These are phyloP conservation scores for Cutaneotrichosporon cavernicola DNA, from an alignment of 1,284 basidiomycete genomes.

Conservation along the genomic window DNA sequence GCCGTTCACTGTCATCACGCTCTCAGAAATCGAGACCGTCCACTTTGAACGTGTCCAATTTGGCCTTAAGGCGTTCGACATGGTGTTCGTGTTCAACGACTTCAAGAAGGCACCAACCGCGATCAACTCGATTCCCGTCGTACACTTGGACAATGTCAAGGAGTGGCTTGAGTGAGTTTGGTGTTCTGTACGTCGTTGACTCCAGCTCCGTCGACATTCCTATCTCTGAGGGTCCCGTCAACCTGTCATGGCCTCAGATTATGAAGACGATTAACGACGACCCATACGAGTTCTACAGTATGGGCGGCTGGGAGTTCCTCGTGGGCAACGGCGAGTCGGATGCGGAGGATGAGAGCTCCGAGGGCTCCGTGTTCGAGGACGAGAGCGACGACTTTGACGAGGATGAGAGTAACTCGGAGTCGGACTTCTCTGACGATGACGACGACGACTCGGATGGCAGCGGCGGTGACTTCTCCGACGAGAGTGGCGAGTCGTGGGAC, in stretches of 20 bases:
- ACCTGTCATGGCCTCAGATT: slow-evolving; percentile 96
- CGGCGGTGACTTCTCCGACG: slow-evolving; percentile 39
- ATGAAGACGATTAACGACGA: slow-evolving; percentile 97
- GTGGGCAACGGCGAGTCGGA: slow-evolving; percentile 66
- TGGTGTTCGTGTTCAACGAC: slow-evolving; percentile 95
- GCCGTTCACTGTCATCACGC: slow-evolving; percentile 93
- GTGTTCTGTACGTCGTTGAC: slow-evolving; percentile 14
- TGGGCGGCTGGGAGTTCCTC: slow-evolving; percentile 94
- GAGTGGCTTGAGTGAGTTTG: slow-evolving; percentile 90
- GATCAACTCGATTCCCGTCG: slow-evolving; percentile 91
- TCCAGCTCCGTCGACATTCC: slow-evolving; percentile 90
- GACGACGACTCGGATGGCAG: slow-evolving; percentile 59
- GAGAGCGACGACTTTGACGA: slow-evolving; percentile 49
- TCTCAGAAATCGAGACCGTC: slow-evolving; percentile 92
- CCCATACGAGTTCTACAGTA: slow-evolving; percentile 92
- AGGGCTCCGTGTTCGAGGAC: slow-evolving; percentile 72
- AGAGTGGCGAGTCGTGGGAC: slow-evolving; percentile 87
- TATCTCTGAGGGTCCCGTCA: slow-evolving; percentile 93
- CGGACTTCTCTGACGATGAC: slow-evolving; percentile 42
- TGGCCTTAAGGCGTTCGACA: slow-evolving; percentile 93
- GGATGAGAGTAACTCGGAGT: slow-evolving; percentile 51
- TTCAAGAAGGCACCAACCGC: slow-evolving; percentile 88
- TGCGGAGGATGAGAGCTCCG: slow-evolving; percentile 66
- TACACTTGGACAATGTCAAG: slow-evolving; percentile 90
- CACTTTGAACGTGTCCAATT: slow-evolving; percentile 98